These are phyloP conservation scores for Microcos paniculata DNA, from an alignment of 345 rosid genomes.

Conservation along the genomic window DNA sequence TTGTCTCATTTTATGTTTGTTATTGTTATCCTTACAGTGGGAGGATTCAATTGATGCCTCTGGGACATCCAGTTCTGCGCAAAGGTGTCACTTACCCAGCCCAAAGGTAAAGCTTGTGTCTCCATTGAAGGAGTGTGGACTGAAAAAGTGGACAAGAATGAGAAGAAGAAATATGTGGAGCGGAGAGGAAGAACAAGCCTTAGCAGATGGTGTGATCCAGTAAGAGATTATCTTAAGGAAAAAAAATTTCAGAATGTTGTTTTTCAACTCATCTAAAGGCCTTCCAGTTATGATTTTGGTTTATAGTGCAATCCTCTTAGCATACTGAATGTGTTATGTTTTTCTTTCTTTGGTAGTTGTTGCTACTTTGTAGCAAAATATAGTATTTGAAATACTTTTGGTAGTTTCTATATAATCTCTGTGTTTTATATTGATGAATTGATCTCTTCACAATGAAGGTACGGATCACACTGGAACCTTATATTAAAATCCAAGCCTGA, in stretches of 20 bases:
- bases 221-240: constrained; percentile 14
- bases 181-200: constrained; percentile 52
- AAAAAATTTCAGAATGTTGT: background rate
- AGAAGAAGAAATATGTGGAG: constrained; percentile 41
- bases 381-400: background rate
- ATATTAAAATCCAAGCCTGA: constrained; percentile 30
- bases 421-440: background rate
- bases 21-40: constrained; percentile 37
- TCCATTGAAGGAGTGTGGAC: constrained; percentile 26
- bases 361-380: background rate
- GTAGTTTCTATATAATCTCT: background rate
- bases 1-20: background rate
- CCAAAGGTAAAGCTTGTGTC: constrained; percentile 26
- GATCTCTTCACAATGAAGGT: constrained; percentile 26
- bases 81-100: constrained; percentile 22
- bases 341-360: background rate
- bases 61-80: background rate
- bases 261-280: background rate
- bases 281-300: background rate
- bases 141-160: constrained; percentile 27
- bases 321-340: background rate
- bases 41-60: constrained; percentile 40
- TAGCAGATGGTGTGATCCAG: constrained; percentile 40
- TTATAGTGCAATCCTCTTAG: no score
- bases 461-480: constrained; percentile 48